Base-by-base conservation (phyloP, 2,329 filamentous ascomycete genomes). In the Verticillium longisporum region DNA sequence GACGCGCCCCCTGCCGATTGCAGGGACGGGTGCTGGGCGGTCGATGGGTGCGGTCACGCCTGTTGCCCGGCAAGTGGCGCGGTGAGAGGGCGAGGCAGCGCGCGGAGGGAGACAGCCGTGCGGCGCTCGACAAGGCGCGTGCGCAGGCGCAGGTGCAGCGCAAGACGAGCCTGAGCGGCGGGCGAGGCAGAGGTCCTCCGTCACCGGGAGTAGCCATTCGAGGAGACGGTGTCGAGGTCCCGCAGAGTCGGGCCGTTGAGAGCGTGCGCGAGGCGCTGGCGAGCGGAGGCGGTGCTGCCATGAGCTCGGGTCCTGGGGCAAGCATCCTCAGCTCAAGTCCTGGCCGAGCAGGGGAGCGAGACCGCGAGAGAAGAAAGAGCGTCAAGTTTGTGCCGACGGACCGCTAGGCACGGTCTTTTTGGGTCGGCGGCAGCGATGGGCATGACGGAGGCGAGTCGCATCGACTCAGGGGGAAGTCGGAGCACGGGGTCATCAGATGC, bases 21-120 rank as follows among this genome's bases (percentile, higher is more conserved):
- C 36, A 81, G 80, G 34, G 83, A 81, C 56, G 86, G 86, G 0
- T 86, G 81, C 70, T 88, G 86, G 64, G 85, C 86, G 1, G 72
- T 86, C n/a, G 84, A 88, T 63, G 85, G 86, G 0, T 88, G 86
- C 68, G 81, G 85, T 2, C 86, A 88, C 66, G 83, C 83, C 33
- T 88, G 86, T 63, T 75, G 88, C 84, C 84, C 0, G 83, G 84
- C 0, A 75, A 74, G 38, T 86, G 84, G 73, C 78, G 82, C 4
- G 75, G 79, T 6, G 81, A 84, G 65, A 76, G 69, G 1, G 73
- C 69, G 32, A 77, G 75, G 0, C 75, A 74, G 2, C 73, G 77
- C 4, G 77, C 76, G 36, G 83, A 84, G n/a, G 83, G 86, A 61
- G 71, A 86, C 2, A 78, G 76, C 11, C 77, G 81, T 2, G 77